A percentile compares a stretch with the other conserved stretches of the same genome.
Conservation (phyloP, 75 land plant species). For the Picea sitchensis region DNA sequence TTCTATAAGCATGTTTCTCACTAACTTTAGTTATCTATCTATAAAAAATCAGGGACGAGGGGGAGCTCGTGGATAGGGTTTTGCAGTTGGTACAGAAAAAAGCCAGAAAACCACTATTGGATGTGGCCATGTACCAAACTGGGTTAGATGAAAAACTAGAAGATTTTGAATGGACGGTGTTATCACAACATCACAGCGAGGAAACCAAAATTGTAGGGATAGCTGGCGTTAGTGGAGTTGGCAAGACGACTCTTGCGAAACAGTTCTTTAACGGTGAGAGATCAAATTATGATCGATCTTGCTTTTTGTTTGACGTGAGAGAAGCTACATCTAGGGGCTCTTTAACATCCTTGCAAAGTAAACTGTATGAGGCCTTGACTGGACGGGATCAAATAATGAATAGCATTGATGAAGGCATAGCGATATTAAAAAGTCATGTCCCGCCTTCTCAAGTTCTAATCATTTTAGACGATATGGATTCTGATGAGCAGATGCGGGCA, state of each 20-base stretch:
- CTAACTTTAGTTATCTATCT: no score
- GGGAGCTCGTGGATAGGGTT: neutral
- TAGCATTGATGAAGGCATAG: neutral
- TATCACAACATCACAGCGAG: neutral
- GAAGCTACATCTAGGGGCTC: neutral
- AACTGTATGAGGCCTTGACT: neutral
- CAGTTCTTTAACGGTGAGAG: neutral
- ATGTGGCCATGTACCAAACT: neutral
- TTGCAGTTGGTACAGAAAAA: neutral
- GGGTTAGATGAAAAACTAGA: neutral
- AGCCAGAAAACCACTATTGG: neutral
- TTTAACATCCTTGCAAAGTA: neutral
- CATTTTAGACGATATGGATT: neutral
- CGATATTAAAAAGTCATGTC: neutral
- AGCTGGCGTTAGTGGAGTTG: neutral
- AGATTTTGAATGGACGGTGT: neutral
- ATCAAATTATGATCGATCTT: neutral
- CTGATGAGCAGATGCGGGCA: neutral
- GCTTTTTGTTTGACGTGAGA: neutral
- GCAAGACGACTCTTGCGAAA: neutral
- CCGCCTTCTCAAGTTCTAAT: neutral
- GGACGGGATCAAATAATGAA: neutral
- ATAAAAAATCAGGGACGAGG: neutral
- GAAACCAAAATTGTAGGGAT: neutral
- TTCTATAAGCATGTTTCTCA: no score